A percentile compares a stretch with the other conserved stretches of the same genome.
Evolutionary conservation across 2,329 filamentous ascomycete species (phyloP).

Genomic region (Talaromyces piceae): DNA sequence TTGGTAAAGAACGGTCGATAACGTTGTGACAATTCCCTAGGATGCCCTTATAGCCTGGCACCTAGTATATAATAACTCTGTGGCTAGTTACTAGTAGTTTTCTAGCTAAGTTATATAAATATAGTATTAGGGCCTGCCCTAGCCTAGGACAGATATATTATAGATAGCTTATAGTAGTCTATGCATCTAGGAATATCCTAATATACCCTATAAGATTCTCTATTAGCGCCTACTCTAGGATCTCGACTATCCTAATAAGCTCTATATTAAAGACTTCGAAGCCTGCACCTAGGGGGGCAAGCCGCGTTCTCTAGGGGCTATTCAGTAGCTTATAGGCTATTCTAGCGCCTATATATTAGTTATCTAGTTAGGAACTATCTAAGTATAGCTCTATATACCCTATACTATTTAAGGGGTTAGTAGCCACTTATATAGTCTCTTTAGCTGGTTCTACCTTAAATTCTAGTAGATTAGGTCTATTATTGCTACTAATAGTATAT

Average conservation of each 20-base stretch:
- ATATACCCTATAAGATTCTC: background rate
- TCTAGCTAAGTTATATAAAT: background rate
- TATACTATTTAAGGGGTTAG: background rate
- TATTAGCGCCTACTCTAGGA: background rate
- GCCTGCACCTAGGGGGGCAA: background rate
- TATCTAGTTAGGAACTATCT: background rate
- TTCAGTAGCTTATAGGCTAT: background rate
- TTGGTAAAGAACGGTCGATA: too few species aligned
- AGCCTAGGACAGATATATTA: background rate
- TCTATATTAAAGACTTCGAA: background rate
- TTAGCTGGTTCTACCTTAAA: background rate
- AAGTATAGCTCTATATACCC: background rate
- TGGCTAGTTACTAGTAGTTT: background rate
- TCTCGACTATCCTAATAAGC: background rate
- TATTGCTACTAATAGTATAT: background rate
- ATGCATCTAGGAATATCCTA: background rate
- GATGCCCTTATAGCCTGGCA: constrained; percentile 9
- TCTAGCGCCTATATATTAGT: background rate
- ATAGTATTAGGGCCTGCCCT: background rate
- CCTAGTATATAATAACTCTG: constrained; percentile 10
- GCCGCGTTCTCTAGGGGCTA: background rate
- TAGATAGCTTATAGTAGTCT: background rate
- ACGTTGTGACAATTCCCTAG: too few species aligned
- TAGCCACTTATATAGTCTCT: background rate
- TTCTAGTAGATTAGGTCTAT: background rate